Evolutionary conservation across 768 basidiomycete genomes (phyloP), one percentile per base, ranked within the genome.

Genomic region (Fibroporia radiculosa): DNA sequence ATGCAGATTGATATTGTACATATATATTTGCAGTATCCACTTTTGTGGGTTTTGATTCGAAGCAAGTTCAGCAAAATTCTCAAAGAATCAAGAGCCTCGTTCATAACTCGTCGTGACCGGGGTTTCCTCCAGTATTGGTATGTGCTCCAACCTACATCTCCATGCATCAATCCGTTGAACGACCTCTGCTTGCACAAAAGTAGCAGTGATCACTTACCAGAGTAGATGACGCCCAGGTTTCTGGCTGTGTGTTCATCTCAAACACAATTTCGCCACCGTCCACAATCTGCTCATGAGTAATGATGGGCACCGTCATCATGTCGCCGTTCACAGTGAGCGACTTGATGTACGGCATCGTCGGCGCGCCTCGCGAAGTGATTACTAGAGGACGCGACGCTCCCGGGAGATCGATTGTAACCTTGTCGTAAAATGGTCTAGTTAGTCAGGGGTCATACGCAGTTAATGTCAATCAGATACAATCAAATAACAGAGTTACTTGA

Each of bases 231-330:
- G 64, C 69, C 75, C 76, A 80, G 0, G 48, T 46, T 48, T 72
- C 63, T 3, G 72, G 73, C 19, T 56, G 57, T 3, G 66, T 68
- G 40, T 72, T 77, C 84, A 89, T 86, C 52, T 76, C 73, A 53
- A 86, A 88, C 28, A 65, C 66, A 13, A 88, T 59, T 6, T 70
- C 60, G 0, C 75, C 81, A 0, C 84, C 84, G 3, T 62, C 50
- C 7, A 62, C 62, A n/a, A 87, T 73, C 40, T 84, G 68, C n/a
- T 69, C 70, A 49, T 89, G 85, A 10, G 45, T 60, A 23, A 90
- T 71, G 27, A 82, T 54, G 0, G 83, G 80, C 3, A 48, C 54
- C 0, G 57, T 52, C 10, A 77, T 54, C 6, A 40, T 27, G 3
- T 55, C 52, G 0, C 80, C 82, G 50, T 90, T 74, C 12, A 90